Percentiles rank a stretch among this genome's conserved stretches.
Conservation (phyloP, 805 yeast genomes). For the Kodamaea restingae region DNA sequence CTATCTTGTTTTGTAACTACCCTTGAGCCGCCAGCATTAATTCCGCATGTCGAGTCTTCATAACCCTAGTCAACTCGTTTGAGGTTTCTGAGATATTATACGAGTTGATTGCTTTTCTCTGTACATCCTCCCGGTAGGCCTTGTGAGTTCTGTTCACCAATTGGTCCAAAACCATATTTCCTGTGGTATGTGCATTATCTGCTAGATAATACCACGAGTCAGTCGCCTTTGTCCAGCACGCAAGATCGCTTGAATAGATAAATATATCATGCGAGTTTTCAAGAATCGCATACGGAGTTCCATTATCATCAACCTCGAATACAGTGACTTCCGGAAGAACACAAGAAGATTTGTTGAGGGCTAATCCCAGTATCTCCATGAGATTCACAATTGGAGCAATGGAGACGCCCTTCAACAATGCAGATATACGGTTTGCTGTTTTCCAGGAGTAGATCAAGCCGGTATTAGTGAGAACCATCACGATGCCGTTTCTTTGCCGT, state of each 20-base stretch:
- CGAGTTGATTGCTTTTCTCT: conserved; percentile 8
- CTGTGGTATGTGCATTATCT: conserved; percentile 3
- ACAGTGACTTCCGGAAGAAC: conserved; percentile 8
- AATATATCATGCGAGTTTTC: conserved; percentile 34
- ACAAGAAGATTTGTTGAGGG: conserved; percentile 3
- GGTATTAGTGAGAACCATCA: conserved; percentile 46
- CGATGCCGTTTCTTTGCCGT: conserved; percentile 26
- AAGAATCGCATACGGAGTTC: conserved; percentile 41
- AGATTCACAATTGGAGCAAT: conserved; percentile 51
- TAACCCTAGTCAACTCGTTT: conserved; percentile 7
- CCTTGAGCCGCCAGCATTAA: neutral
- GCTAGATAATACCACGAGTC: conserved; percentile 41
- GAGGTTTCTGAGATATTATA: conserved; percentile 7
- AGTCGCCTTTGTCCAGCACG: conserved; percentile 45
- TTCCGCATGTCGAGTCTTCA: conserved; percentile 4
- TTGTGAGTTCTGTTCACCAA: conserved; percentile 8
- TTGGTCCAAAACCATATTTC: conserved; percentile 4
- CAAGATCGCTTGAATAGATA: conserved; percentile 38
- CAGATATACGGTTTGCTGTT: conserved; percentile 19
- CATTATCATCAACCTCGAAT: conserved; percentile 35
- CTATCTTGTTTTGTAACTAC: no score
- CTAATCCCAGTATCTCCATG: conserved; percentile 11
- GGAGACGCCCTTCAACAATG: conserved; percentile 42
- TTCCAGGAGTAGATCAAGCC: conserved; percentile 53
- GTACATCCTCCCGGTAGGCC: conserved; percentile 10